Evolutionary conservation across 495 filamentous ascomycete species (phyloP).

Genomic region (Sabuloglossum arenarium): DNA sequence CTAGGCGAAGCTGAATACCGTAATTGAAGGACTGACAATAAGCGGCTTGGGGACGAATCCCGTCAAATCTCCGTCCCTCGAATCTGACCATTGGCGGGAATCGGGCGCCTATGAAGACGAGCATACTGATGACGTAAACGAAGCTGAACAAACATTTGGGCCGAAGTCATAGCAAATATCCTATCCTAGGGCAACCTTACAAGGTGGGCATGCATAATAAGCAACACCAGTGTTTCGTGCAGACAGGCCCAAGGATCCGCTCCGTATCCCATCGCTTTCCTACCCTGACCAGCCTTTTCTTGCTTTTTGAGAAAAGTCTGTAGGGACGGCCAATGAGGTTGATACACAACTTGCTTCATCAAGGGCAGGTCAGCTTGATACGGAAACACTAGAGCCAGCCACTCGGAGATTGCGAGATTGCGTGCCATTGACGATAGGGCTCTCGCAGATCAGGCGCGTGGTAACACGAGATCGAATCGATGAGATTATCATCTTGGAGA

Average conservation of each 20-base stretch:
- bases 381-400: neutral
- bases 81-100: neutral
- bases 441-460: neutral
- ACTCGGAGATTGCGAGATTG: neutral
- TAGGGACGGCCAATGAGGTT: neutral
- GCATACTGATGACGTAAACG: too few species aligned
- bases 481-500: neutral
- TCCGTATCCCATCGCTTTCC: neutral
- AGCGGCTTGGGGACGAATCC: neutral
- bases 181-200: neutral
- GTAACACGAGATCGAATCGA: neutral
- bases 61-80: neutral
- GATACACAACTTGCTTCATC: neutral
- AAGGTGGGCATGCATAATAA: neutral
- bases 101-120: neutral
- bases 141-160: neutral
- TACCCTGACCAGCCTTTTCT: neutral
- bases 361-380: neutral
- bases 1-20: neutral
- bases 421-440: constrained; percentile 1
- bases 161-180: neutral
- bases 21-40: neutral
- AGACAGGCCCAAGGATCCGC: neutral
- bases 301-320: neutral
- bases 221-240: neutral